phyloP scores from a whole-genome alignment of 345 rosid species.

The Cochlearia excelsa region DNA sequence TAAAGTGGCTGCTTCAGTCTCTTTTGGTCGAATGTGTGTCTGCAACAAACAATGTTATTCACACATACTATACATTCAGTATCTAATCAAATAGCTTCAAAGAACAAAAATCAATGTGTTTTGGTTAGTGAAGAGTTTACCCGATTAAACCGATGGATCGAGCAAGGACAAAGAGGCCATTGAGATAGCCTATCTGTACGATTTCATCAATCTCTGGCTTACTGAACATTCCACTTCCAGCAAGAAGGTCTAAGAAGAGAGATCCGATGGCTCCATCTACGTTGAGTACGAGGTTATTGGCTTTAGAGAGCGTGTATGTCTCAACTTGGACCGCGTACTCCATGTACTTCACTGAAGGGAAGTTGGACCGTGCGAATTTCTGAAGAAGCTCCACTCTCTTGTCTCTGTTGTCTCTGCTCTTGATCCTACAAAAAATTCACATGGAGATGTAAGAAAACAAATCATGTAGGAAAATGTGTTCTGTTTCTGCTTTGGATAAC shows the following conservation, averaged over 20 bases:
- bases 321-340: constrained; percentile 88
- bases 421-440: constrained; percentile 50
- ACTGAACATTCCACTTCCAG: constrained; percentile 88
- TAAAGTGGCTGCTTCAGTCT: constrained; percentile 93
- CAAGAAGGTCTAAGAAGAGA: constrained; percentile 93
- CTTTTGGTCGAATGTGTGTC: constrained; percentile 97
- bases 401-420: constrained; percentile 96
- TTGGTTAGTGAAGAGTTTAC: constrained; percentile 51
- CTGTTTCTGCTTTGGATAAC: constrained; percentile 2
- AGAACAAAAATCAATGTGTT: constrained; percentile 1
- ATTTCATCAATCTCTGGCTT: constrained; percentile 93
- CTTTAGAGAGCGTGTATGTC: constrained; percentile 79
- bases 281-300: constrained; percentile 79
- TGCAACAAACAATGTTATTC: constrained; percentile 22
- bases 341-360: constrained; percentile 94
- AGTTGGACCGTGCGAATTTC: constrained; percentile 72
- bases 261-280: constrained; percentile 93
- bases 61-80: background rate
- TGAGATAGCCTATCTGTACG: constrained; percentile 77
- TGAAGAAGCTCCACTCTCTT: constrained; percentile 92
- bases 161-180: constrained; percentile 93
- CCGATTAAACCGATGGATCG: constrained; percentile 89
- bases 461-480: background rate
- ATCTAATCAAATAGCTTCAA: background rate
- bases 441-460: background rate